Conservation (phyloP, 257 asterid species). For the Nicotiana sylvestris region DNA sequence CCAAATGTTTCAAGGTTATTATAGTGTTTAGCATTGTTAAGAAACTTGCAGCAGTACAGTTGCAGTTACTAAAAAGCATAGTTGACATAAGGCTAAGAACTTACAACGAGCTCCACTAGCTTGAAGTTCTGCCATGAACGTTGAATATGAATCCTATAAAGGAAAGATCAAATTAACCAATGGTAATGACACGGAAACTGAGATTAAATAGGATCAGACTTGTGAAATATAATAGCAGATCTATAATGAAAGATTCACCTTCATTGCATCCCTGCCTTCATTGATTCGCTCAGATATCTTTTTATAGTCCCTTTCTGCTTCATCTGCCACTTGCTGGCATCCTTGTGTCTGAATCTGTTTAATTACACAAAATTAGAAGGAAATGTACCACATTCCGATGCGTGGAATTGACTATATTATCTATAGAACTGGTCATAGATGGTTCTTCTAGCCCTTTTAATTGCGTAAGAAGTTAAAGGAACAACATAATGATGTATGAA, state of each 20-base stretch:
- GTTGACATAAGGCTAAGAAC: constrained; percentile 20
- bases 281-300: constrained; percentile 55
- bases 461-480: not conserved
- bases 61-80: not conserved
- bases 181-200: not conserved
- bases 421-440: not conserved
- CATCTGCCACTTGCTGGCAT: constrained; percentile 69
- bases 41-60: not conserved
- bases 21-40: not conserved
- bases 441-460: not conserved
- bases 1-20: not conserved
- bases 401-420: not conserved
- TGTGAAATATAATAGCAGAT: not conserved
- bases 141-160: constrained; percentile 70
- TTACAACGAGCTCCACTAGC: constrained; percentile 69
- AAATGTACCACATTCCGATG: not conserved
- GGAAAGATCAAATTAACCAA: constrained; percentile 23
- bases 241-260: constrained; percentile 33
- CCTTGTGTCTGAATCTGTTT: constrained; percentile 73
- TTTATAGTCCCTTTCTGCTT: constrained; percentile 70
- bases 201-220: not conserved
- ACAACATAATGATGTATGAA: not conserved
- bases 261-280: constrained; percentile 79
- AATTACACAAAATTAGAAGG: constrained; percentile 3
- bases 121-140: constrained; percentile 66